These are phyloP conservation scores for Syncephalastrum contaminatum DNA, from an alignment of 371 early-diverging fungal genomes.

Conservation along the genomic window DNA sequence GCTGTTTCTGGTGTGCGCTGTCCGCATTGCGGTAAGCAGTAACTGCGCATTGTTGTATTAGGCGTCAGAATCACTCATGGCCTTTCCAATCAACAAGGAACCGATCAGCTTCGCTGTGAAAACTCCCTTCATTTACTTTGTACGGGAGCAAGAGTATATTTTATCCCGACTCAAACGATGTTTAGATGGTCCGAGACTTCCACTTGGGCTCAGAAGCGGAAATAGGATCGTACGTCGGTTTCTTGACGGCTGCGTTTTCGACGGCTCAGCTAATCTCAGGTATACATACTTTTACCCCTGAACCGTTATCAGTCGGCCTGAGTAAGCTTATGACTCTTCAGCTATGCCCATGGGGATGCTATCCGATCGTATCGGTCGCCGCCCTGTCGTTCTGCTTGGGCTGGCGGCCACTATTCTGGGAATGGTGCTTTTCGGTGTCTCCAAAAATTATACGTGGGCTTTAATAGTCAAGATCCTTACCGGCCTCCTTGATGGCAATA, in stretches of 20 bases:
- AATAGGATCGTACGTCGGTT: slow-evolving; percentile 66
- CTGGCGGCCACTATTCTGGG: slow-evolving; percentile 71
- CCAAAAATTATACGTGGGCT: slow-evolving; percentile 67
- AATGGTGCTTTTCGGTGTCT: slow-evolving; percentile 75
- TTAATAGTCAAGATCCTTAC: slow-evolving; percentile 63
- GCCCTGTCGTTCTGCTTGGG: slow-evolving; percentile 82
- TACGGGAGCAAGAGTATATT: slow-evolving; percentile 1
- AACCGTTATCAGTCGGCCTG: neutral
- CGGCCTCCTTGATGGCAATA: slow-evolving; percentile 77
- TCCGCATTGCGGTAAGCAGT: slow-evolving; percentile 42
- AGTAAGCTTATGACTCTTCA: slow-evolving; percentile 4
- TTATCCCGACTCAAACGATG: neutral
- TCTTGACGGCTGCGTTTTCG: slow-evolving; percentile 65
- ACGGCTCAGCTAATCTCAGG: slow-evolving; percentile 61
- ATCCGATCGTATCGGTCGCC: slow-evolving; percentile 66
- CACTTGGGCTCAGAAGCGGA: slow-evolving; percentile 48
- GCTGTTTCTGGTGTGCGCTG: slow-evolving; percentile 52
- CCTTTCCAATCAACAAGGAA: slow-evolving; percentile 49
- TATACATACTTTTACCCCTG: slow-evolving; percentile 12
- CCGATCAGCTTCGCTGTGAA: slow-evolving; percentile 63
- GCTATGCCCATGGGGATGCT: slow-evolving; percentile 61
- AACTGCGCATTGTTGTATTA: too few species aligned
- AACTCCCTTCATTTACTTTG: slow-evolving; percentile 55
- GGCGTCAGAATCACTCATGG: too few species aligned
- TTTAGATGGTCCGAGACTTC: slow-evolving; percentile 63